Evolutionary conservation across 2,329 filamentous ascomycete species (phyloP), one percentile per base, ranked within the genome.

Genomic region (Colletotrichum ledebouriae): DNA sequence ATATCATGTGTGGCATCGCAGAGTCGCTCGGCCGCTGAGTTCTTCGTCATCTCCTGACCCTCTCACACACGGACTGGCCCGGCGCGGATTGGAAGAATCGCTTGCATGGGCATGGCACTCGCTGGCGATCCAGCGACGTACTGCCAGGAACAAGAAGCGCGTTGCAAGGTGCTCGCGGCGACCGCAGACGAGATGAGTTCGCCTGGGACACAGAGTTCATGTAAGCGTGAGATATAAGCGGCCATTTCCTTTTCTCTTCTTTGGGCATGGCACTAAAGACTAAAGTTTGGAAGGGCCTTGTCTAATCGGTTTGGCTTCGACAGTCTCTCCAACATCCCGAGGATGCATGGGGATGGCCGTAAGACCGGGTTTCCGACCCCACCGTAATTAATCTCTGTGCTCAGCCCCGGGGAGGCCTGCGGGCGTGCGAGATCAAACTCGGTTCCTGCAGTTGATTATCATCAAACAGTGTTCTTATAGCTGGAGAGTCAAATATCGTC

Each of bases 271-370:
- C n/a, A 17, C 17, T 17, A 17, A 17, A 17, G 2, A 17, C 17
- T 17, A 2, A 17, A 17, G 17, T 22, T 22, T 33, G n/a, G 33
- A 34, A 15, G 49, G 33, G 17, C 50, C 6, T 37, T 20, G 17
- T 55, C 56, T 59, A 46, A 59, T 41, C 37, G n/a, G 25, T 15
- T 25, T 59, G 10, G 13, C 44, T 49, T 7, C 57, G 29, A 39
- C 11, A 64, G 61, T 64, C 17, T 59, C 20, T 34, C n/a, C n/a
- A 59, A 9, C 61, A 49, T n/a, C 25, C 59, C 4, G 52, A 57
- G 34, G 61, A 64, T 10, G 44, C 34, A 12, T 64, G 61, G 53
- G 53, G 61, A 5, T 64, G 61, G 61, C 22, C 34, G 11, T 44
- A 64, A 29, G 37, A 33, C 33, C 33, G 42, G 58, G 33, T 20